These are phyloP conservation scores for Curvularia sp. DNA, from an alignment of 2,329 filamentous ascomycete species.

Conservation along the genomic window DNA sequence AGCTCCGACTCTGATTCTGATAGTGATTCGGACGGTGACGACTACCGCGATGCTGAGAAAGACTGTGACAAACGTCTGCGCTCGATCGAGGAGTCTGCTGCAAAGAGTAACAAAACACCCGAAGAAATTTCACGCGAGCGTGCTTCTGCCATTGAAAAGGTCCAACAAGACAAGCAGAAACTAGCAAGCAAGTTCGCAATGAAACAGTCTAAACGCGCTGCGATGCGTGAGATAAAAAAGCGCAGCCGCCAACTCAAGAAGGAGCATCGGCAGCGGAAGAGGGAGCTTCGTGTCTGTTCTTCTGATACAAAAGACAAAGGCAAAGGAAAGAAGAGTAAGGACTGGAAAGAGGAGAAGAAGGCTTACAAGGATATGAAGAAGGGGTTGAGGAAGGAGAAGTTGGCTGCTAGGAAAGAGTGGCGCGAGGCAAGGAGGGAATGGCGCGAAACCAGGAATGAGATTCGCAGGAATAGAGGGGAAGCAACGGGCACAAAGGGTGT, in stretches of 20 bases:
- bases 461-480: constrained; percentile 4
- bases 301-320: constrained; percentile 21
- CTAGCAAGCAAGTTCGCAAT: constrained; percentile 29
- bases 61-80: constrained; percentile 28
- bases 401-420: constrained; percentile 26
- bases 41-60: constrained; percentile 18
- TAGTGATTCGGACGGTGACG: constrained; percentile 22
- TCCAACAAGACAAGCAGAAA: constrained; percentile 25
- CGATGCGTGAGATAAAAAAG: constrained; percentile 18
- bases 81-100: constrained; percentile 31
- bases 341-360: constrained; percentile 34
- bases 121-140: constrained; percentile 34
- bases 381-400: constrained; percentile 26
- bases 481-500: not conserved
- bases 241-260: constrained; percentile 26
- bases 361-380: constrained; percentile 34
- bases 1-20: constrained; percentile 30
- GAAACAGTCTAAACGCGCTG: constrained; percentile 26
- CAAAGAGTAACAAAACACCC: constrained; percentile 36
- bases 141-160: constrained; percentile 35
- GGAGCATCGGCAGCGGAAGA: constrained; percentile 26
- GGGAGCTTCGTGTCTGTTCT: constrained; percentile 27
- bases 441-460: constrained; percentile 6
- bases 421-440: constrained; percentile 19
- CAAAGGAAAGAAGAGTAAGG: constrained; percentile 30